Percentiles rank a stretch among this genome's conserved stretches.
phyloP scores from a whole-genome alignment of 148 eudicot species.

The Rhododendron williamsianum region DNA sequence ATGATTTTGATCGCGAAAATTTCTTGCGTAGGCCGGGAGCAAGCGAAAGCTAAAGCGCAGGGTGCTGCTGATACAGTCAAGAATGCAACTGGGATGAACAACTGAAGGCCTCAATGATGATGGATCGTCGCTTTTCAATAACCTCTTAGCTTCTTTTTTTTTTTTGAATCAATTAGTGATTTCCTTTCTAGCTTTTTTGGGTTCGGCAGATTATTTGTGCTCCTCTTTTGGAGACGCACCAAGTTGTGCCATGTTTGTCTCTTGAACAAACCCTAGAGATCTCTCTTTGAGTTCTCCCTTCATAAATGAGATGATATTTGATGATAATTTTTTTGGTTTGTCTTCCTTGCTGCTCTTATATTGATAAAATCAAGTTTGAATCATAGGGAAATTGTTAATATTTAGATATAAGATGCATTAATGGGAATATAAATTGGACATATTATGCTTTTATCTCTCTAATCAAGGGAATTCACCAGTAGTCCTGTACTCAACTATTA shows the following conservation, averaged over 20 bases:
- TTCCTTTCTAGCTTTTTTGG: background rate
- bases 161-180: background rate
- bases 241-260: background rate
- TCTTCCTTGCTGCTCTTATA: background rate
- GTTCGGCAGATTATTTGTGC: background rate
- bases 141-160: background rate
- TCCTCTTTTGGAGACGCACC: background rate
- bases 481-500: background rate
- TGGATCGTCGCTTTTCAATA: background rate
- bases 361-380: no score
- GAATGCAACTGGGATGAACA: slow-evolving; percentile 61
- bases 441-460: background rate
- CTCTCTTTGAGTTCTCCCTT: slow-evolving; percentile 3
- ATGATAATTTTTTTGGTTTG: background rate
- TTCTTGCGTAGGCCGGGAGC: slow-evolving; percentile 45
- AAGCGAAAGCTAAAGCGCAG: slow-evolving; percentile 45
- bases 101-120: slow-evolving; percentile 16
- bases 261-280: background rate
- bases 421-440: no score
- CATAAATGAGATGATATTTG: background rate
- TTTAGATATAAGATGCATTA: no score
- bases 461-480: background rate
- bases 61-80: slow-evolving; percentile 52
- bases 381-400: no score
- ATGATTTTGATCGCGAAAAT: background rate